phyloP scores from a whole-genome alignment of 495 filamentous ascomycete species.

The Aspergillus sparsus region DNA sequence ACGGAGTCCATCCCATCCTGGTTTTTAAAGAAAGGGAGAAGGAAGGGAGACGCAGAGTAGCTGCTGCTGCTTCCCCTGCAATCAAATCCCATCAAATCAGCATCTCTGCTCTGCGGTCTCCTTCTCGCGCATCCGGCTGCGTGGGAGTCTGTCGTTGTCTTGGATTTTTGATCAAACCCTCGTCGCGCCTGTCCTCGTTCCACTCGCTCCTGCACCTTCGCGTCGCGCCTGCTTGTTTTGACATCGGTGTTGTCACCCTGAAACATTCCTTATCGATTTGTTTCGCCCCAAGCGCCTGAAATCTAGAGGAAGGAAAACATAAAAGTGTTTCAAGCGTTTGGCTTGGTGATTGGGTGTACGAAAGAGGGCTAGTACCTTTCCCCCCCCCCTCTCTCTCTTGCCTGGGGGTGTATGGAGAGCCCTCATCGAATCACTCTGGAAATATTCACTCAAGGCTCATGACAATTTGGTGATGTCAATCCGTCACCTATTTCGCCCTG shows the following conservation, averaged over 20 bases:
- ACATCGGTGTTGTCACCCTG: slow-evolving; percentile 25
- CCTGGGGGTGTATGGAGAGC: slow-evolving; percentile 17
- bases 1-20: slow-evolving; percentile 14
- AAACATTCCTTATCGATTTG: slow-evolving; percentile 29
- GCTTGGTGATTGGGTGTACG: slow-evolving; percentile 20
- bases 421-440: slow-evolving; percentile 17
- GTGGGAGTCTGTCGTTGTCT: slow-evolving; percentile 21
- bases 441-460: slow-evolving; percentile 13
- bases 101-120: slow-evolving; percentile 17
- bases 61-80: slow-evolving; percentile 28
- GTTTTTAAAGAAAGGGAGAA: slow-evolving; percentile 32
- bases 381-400: slow-evolving; percentile 7
- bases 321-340: slow-evolving; percentile 23
- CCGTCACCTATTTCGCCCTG: slow-evolving; percentile 19
- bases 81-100: slow-evolving; percentile 22
- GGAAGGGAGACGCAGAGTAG: slow-evolving; percentile 32
- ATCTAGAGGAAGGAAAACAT: slow-evolving; percentile 15
- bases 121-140: slow-evolving; percentile 21
- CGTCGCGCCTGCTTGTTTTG: slow-evolving; percentile 33
- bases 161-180: slow-evolving; percentile 26
- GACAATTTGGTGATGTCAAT: slow-evolving; percentile 27
- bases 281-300: slow-evolving; percentile 23
- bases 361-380: slow-evolving; percentile 18
- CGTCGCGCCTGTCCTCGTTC: slow-evolving; percentile 26
- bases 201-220: slow-evolving; percentile 31